These are phyloP conservation scores for Alternaria arbusti DNA, from an alignment of 2,329 filamentous ascomycete genomes.

Conservation along the genomic window DNA sequence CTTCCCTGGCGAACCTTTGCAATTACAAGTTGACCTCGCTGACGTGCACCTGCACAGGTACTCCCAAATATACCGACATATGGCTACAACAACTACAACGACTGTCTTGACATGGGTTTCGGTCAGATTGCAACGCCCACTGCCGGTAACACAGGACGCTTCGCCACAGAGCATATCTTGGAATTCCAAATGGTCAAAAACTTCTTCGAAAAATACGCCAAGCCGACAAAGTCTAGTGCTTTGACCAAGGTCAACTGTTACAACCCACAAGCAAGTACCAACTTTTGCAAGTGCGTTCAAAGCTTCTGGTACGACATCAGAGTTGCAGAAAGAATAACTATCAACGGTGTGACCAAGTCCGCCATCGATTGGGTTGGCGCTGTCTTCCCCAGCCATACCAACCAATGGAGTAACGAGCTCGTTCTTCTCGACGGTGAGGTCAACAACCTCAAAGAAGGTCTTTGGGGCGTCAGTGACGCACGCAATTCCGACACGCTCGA, in stretches of 20 bases:
- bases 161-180: conserved; percentile 1
- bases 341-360: not conserved
- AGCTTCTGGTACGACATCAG: not conserved
- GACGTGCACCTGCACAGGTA: not conserved
- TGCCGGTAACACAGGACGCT: not conserved
- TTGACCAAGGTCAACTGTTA: not conserved
- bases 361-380: not conserved
- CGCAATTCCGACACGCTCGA: not conserved
- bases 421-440: not conserved
- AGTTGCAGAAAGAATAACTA: not conserved
- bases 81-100: conserved; percentile 1
- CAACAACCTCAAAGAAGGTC: conserved; percentile 2
- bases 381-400: not conserved
- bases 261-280: not conserved
- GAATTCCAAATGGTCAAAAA: conserved; percentile 3
- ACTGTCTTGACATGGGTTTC: not conserved
- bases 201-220: not conserved
- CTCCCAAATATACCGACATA: not conserved
- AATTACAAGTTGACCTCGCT: not conserved
- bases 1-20: not conserved
- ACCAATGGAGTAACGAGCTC: not conserved
- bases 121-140: not conserved
- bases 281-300: not conserved
- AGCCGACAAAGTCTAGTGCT: not conserved
- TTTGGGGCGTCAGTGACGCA: not conserved